A percentile compares a stretch with the other conserved stretches of the same genome.
Evolutionary conservation across 352 stramenopile genomes (phyloP).

Genomic region (Pythium rhizo-oryzae): DNA sequence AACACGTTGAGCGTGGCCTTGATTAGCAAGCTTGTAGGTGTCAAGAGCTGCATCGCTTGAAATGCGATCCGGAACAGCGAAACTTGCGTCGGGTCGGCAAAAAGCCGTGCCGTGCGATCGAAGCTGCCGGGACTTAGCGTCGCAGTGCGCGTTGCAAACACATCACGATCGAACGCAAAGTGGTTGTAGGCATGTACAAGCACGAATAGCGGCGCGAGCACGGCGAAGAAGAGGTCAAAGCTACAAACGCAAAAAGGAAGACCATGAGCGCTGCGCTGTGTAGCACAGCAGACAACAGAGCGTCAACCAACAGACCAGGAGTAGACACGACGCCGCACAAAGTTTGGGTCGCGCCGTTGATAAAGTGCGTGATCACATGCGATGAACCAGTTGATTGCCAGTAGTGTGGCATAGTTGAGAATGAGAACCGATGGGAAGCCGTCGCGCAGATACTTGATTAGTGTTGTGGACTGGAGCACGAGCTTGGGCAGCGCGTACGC

Average conservation of each 20-base stretch:
- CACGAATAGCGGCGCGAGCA: constrained; percentile 50
- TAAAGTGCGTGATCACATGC: constrained; percentile 36
- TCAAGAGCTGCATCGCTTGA: constrained; percentile 46
- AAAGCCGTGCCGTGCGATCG: constrained; percentile 45
- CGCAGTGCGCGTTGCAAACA: constrained; percentile 39
- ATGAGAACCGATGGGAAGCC: constrained; percentile 45
- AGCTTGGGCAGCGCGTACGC: constrained; percentile 47
- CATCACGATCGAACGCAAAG: constrained; percentile 48
- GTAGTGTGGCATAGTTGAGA: constrained; percentile 40
- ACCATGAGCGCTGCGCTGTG: too few relatives aligned
- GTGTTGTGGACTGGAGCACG: constrained; percentile 43
- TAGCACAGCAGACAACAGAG: too few relatives aligned
- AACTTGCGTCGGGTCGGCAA: constrained; percentile 47
- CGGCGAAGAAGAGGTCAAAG: constrained; percentile 66
- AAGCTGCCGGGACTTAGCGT: constrained; percentile 34
- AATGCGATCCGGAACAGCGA: constrained; percentile 52
- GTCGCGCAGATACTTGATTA: constrained; percentile 42
- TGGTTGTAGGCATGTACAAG: constrained; percentile 44
- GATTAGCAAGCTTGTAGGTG: constrained; percentile 24
- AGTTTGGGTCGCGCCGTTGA: neutral
- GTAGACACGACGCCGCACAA: neutral
- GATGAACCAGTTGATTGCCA: constrained; percentile 47
- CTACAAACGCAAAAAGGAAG: neutral
- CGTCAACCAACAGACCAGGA: too few relatives aligned
- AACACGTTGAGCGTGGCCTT: constrained; percentile 44